Conservation (phyloP, 805 yeast genomes). For the Wickerhamomyces kurtzmanii region DNA sequence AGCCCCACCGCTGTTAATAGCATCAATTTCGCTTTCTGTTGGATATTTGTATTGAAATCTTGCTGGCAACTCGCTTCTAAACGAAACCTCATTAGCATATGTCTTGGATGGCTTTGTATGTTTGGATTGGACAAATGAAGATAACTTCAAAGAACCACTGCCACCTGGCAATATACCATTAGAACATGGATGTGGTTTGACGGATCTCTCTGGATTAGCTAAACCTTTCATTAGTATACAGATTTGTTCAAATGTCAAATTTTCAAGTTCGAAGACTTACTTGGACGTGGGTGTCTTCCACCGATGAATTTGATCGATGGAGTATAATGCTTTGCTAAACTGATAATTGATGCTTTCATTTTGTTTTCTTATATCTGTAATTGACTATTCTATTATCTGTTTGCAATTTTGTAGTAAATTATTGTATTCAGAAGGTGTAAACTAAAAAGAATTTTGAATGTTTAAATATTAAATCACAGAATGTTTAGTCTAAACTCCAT, state of each 20-base stretch:
- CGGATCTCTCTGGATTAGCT: constrained; percentile 27
- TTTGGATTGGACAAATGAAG: constrained; percentile 11
- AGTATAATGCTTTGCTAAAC: constrained; percentile 25
- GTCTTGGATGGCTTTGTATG: constrained; percentile 11
- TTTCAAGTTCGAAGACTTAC: constrained; percentile 24
- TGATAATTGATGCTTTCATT: constrained; percentile 21
- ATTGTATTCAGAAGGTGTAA: too few relatives aligned
- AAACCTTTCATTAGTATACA: constrained; percentile 19
- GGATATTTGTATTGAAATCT: constrained; percentile 63
- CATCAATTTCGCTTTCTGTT: constrained; percentile 63
- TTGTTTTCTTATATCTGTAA: constrained; percentile 1
- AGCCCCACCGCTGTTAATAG: constrained; percentile 81
- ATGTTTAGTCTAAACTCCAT: too few relatives aligned
- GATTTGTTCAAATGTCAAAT: constrained; percentile 11
- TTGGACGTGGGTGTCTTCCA: constrained; percentile 51
- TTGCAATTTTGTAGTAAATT: too few relatives aligned
- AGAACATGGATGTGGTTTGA: constrained; percentile 31
- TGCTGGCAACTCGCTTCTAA: constrained; percentile 59
- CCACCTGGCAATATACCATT: constrained; percentile 31
- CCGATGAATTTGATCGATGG: constrained; percentile 87
- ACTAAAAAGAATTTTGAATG: too few relatives aligned
- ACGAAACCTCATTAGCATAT: constrained; percentile 26
- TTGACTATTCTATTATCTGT: too few relatives aligned
- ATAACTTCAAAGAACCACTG: constrained; percentile 13
- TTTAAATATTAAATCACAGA: too few relatives aligned